These are phyloP conservation scores for Mucor racemosus DNA, from an alignment of 371 early-diverging fungal genomes.

Conservation along the genomic window DNA sequence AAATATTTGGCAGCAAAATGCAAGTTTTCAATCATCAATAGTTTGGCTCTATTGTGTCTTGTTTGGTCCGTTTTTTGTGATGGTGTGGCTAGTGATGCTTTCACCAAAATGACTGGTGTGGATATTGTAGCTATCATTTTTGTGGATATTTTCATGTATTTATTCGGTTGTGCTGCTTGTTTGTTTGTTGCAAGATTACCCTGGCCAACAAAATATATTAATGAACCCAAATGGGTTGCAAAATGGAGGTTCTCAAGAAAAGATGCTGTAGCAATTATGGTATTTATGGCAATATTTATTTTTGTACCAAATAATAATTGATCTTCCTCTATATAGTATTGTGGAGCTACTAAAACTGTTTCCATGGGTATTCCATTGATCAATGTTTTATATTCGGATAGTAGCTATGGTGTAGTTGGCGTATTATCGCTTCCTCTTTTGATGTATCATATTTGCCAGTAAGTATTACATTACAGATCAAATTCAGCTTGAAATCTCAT, in stretches of 20 bases:
- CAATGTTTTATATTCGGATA: conserved; percentile 66
- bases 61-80: conserved; percentile 82
- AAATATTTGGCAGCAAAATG: conserved; percentile 53
- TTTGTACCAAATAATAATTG: neutral
- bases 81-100: conserved; percentile 66
- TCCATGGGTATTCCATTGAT: conserved; percentile 80
- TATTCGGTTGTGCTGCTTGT: conserved; percentile 48
- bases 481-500: too few relatives aligned
- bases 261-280: conserved; percentile 64
- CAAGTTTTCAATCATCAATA: conserved; percentile 64
- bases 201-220: conserved; percentile 28
- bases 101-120: conserved; percentile 48
- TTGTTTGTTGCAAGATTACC: conserved; percentile 49
- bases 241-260: conserved; percentile 47
- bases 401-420: conserved; percentile 57
- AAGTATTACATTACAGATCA: conserved; percentile 33
- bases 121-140: conserved; percentile 65
- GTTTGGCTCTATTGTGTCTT: conserved; percentile 62
- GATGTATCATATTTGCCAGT: conserved; percentile 76
- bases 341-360: conserved; percentile 79
- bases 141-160: conserved; percentile 56
- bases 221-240: conserved; percentile 34
- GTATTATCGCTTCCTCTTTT: conserved; percentile 68
- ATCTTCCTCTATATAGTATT: conserved; percentile 38
- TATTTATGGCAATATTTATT: neutral